Base-by-base conservation (phyloP, 1,284 basidiomycete genomes). In the Cryptococcus neoformans region DNA sequence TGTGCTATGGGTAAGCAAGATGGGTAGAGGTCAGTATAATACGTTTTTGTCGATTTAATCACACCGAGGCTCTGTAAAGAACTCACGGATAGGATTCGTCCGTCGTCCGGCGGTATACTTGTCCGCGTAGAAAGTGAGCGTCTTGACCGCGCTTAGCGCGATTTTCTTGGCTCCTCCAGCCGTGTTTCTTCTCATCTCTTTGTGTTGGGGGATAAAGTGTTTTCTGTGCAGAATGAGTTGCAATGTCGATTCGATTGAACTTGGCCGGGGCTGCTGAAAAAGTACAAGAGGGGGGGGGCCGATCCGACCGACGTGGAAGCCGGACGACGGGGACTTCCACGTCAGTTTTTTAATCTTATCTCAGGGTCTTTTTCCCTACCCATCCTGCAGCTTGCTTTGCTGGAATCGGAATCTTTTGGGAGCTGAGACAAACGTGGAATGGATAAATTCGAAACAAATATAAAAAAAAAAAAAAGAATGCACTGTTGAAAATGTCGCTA, bases 51-150 rank as follows among this genome's bases (percentile, higher is more conserved):
- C 9, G 11, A n/a, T 8, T n/a, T n/a, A 47, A 8, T 6, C 17
- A 14, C 35, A 12, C 16, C 11, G 14, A 47, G 16, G 6, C 6
- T 28, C 2, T 21, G n/a, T 7, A 5, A 36, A 21, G 41, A 11
- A 52, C 72, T 65, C 53, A 74, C 84, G 82, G 45, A 94, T 80
- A 4, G 90, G 82, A 3, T 78, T 72, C 1, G 83, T 84, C 55
- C 92, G 82, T 36, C 88, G 83, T 7, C 84, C 81, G 6, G 80
- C 75, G 1, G 92, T 92, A n/a, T 81, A 62, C 41, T 80, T 75
- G 62, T 83, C 84, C 47, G 85, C 81, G 79, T 91, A 89, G 71
- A 96, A 90, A 0, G 89, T 92, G 53, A 95, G 79, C 2, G 90
- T 82, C 1, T 81, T 80, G 62, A 95, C 88, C 55, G 80, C 81